Base-by-base conservation (phyloP, 441 rosid genomes). In the Gossypium lobatum region DNA sequence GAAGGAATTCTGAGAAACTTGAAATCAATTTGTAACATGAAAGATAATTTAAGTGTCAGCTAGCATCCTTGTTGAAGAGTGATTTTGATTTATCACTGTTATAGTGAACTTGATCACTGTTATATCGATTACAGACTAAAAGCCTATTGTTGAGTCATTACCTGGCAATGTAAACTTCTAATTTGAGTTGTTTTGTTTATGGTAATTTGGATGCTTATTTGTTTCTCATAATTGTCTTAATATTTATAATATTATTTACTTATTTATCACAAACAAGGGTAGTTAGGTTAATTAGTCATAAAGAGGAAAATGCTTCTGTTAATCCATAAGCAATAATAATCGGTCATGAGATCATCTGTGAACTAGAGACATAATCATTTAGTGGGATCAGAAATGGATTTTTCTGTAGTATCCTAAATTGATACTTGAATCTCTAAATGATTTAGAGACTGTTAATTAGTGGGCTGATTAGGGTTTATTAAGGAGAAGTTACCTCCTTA, bases 141-240 rank as follows among this genome's bases (percentile, higher is more conserved):
- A 60, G 45, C 64, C 64, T 26, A 61, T 61, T 61, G 4, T 61
- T 28, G 45, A 61, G 65, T 28, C 13, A 60, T 60, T 60, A 61
- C 45, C 45, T 8, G 45, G 11, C 45, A 39, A 39, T 39, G 45
- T 39, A 39, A 39, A 39, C 45, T 8, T 39, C 45, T 39, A 39
- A 39, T 39, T 39, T 39, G 45, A 39, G 45, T 39, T 39, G 45
- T 37, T 39, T 39, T 39, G 45, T 39, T 39, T 39, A 8, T 39
- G 45, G 45, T 39, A 39, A 2, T 39, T 39, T 39, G 11, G 45
- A 39, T 39, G 45, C 45, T 39, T 39, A 2, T 39, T 39, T 39
- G 11, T 39, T 39, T 39, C 45, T 39, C 45, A 39, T 39, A 39
- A 39, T 39, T 39, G 45, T 8, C 45, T 39, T 39, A 39, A 39